Percentiles rank a stretch among this genome's conserved stretches.
Conservation (phyloP, 805 yeast species). For the Scheffersomyces stipitis region DNA sequence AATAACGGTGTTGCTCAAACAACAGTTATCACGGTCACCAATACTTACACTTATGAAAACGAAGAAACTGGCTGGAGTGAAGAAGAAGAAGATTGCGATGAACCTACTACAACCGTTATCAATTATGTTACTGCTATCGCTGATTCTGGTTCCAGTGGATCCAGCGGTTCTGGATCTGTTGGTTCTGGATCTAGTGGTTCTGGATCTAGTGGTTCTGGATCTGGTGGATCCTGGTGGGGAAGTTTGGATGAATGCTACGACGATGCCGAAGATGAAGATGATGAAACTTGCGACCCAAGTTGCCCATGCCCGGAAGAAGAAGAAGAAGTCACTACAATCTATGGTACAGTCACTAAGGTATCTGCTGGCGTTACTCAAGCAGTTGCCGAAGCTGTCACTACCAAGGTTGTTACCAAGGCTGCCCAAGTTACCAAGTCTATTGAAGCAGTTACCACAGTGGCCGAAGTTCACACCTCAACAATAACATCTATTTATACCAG, state of each 20-base stretch:
- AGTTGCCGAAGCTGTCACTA: conserved; percentile 3
- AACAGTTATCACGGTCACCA: neutral
- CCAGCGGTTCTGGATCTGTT: conserved; percentile 12
- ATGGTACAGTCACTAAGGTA: conserved; percentile 3
- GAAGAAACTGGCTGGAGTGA: conserved; percentile 2
- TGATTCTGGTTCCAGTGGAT: conserved; percentile 4
- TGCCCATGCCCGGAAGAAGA: no score
- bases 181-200: conserved; percentile 3
- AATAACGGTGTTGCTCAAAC: neutral
- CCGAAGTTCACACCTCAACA: neutral
- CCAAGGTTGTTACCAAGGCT: conserved; percentile 1
- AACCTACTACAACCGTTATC: neutral
- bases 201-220: conserved; percentile 7
- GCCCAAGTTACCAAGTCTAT: neutral
- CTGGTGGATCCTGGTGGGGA: conserved; percentile 8
- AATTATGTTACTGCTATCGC: conserved; percentile 2
- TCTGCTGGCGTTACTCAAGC: conserved; percentile 4
- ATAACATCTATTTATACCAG: conserved; percentile 2
- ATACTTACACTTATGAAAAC: neutral
- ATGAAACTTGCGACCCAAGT: neutral
- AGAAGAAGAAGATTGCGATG: conserved; percentile 5
- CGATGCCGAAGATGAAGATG: neutral
- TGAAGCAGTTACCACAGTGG: neutral
- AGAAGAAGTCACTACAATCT: conserved; percentile 1
- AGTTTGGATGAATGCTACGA: neutral